A percentile compares a stretch with the other conserved stretches of the same genome.
These are phyloP conservation scores for Pyropia haitanensis DNA, from an alignment of 23 red algal genomes.

Conservation along the genomic window DNA sequence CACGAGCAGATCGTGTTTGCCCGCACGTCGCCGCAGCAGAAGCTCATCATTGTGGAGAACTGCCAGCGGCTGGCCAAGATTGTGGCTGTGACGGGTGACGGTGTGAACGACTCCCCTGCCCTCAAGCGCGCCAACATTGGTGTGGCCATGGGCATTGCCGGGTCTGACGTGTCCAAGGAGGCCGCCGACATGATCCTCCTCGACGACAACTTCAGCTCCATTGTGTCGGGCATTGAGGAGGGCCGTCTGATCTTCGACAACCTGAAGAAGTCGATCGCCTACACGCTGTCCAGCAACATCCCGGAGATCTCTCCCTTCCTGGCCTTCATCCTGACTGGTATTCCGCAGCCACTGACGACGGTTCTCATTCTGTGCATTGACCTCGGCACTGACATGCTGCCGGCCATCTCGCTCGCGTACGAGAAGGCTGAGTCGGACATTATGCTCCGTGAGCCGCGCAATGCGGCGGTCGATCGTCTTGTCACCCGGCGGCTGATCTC, in stretches of 20 bases:
- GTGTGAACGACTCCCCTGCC: constrained; percentile 59
- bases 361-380: constrained; percentile 34
- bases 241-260: constrained; percentile 79
- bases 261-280: constrained; percentile 65
- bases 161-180: constrained; percentile 48
- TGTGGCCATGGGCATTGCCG: constrained; percentile 43
- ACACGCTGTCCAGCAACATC: constrained; percentile 45
- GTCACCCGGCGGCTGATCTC: constrained; percentile 14
- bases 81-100: constrained; percentile 55
- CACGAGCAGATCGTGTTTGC: constrained; percentile 27
- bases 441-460: constrained; percentile 14
- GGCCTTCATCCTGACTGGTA: constrained; percentile 6
- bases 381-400: constrained; percentile 34
- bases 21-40: constrained; percentile 20
- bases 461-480: constrained; percentile 13
- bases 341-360: constrained; percentile 27
- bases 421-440: constrained; percentile 35
- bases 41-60: constrained; percentile 32
- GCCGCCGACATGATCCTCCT: constrained; percentile 53
- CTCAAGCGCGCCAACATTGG: constrained; percentile 47
- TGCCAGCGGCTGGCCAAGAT: constrained; percentile 24
- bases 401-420: constrained; percentile 33
- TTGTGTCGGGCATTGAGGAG: constrained; percentile 57
- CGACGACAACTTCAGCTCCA: constrained; percentile 69
- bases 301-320: constrained; percentile 39